Conservation (phyloP, 305 asterid species). For the Solanum hybrid region DNA sequence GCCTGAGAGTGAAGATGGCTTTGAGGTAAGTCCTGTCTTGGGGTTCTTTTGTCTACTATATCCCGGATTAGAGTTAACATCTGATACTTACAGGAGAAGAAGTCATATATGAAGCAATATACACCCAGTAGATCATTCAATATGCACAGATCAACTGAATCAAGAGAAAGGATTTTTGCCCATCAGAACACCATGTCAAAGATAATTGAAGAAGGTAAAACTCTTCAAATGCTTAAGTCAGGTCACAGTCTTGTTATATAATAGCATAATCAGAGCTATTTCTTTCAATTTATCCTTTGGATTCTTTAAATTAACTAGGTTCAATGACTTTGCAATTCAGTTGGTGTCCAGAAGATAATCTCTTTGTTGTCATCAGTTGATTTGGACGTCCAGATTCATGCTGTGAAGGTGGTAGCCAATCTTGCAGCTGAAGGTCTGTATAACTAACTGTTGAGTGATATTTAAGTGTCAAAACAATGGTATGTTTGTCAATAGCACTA, state of each 20-base stretch:
- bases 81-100: constrained; percentile 58
- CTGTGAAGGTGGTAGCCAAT: constrained; percentile 95
- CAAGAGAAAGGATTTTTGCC: constrained; percentile 49
- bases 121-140: constrained; percentile 30
- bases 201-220: constrained; percentile 87
- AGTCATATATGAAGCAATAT: constrained; percentile 40
- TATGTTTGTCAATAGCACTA: not conserved
- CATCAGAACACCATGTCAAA: constrained; percentile 73
- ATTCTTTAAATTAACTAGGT: constrained; percentile 4
- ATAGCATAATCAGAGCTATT: not conserved
- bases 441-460: not conserved
- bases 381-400: constrained; percentile 81
- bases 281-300: not conserved
- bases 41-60: not conserved
- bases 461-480: not conserved
- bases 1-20: constrained; percentile 82
- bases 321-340: constrained; percentile 29
- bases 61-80: not conserved
- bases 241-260: not conserved
- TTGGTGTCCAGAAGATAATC: constrained; percentile 82
- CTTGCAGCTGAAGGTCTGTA: constrained; percentile 90
- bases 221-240: constrained; percentile 1
- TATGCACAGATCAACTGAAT: constrained; percentile 29
- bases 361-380: constrained; percentile 64
- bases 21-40: constrained; percentile 47